Conservation (phyloP, 345 rosid species). For the Citrus inodora region DNA sequence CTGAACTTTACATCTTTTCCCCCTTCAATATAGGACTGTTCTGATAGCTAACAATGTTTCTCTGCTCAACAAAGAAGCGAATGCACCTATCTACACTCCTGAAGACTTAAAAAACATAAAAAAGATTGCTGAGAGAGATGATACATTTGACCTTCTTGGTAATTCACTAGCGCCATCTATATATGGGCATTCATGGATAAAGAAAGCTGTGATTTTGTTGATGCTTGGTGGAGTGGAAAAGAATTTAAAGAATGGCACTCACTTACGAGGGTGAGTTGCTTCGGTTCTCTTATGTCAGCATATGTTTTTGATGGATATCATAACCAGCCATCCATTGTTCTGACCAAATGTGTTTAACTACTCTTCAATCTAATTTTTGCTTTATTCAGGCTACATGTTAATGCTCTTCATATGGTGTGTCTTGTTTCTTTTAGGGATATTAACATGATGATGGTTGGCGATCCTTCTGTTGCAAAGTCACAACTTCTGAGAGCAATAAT, state of each 20-base stretch:
- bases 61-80: slow-evolving; percentile 93
- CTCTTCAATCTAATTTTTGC: not conserved
- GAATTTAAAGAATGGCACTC: slow-evolving; percentile 94
- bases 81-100: slow-evolving; percentile 82
- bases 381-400: not conserved
- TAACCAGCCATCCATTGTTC: not conserved
- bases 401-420: not conserved
- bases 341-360: not conserved
- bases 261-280: slow-evolving; percentile 84
- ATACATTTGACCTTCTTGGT: slow-evolving; percentile 83
- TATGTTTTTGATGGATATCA: not conserved
- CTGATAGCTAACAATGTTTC: slow-evolving; percentile 86
- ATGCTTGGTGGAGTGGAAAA: slow-evolving; percentile 98
- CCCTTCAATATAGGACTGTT: slow-evolving; percentile 62
- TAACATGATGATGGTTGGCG: slow-evolving; percentile 99
- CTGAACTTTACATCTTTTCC: not conserved
- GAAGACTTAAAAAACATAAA: slow-evolving; percentile 80
- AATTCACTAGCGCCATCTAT: slow-evolving; percentile 94
- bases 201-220: slow-evolving; percentile 87
- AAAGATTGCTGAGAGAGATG: slow-evolving; percentile 84
- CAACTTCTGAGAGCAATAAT: slow-evolving; percentile 96
- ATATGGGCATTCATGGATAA: slow-evolving; percentile 95
- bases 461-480: slow-evolving; percentile 99
- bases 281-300: not conserved
- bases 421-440: slow-evolving; percentile 60